Conservation (phyloP, 1,284 basidiomycete genomes). For the Trametes pubescens region DNA sequence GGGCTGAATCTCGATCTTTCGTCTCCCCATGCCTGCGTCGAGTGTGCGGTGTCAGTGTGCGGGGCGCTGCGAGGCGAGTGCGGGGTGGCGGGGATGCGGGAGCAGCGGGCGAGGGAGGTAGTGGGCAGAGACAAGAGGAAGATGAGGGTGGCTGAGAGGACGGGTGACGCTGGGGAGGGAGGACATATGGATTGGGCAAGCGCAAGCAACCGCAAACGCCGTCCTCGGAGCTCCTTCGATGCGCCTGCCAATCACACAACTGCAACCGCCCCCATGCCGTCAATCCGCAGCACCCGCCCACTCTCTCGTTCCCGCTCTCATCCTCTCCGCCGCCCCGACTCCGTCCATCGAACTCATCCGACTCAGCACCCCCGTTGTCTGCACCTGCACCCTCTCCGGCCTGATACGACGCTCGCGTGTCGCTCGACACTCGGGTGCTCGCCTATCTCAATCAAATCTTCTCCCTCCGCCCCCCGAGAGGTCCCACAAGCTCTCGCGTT, state of each 20-base stretch:
- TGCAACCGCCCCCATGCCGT: constrained; percentile 35
- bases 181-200: constrained; percentile 37
- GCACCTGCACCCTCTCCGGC: not conserved
- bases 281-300: constrained; percentile 37
- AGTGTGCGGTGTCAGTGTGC: constrained; percentile 20
- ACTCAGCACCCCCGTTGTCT: constrained; percentile 1
- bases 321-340: not conserved
- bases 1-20: constrained; percentile 92
- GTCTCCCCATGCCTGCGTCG: constrained; percentile 72
- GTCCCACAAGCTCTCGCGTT: constrained; percentile 10
- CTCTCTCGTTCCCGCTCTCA: constrained; percentile 10
- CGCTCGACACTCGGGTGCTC: constrained; percentile 5
- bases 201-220: constrained; percentile 42
- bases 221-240: constrained; percentile 41
- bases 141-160: constrained; percentile 27
- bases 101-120: constrained; percentile 21
- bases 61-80: constrained; percentile 8
- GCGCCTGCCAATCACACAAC: constrained; percentile 35
- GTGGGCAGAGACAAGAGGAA: constrained; percentile 22
- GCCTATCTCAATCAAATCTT: constrained; percentile 35
- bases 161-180: constrained; percentile 29
- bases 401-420: not conserved
- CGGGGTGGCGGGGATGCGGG: constrained; percentile 11
- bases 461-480: constrained; percentile 18
- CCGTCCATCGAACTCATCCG: not conserved